Evolutionary conservation across 441 rosid genomes (phyloP).

Genomic region (Croton laevigatus): DNA sequence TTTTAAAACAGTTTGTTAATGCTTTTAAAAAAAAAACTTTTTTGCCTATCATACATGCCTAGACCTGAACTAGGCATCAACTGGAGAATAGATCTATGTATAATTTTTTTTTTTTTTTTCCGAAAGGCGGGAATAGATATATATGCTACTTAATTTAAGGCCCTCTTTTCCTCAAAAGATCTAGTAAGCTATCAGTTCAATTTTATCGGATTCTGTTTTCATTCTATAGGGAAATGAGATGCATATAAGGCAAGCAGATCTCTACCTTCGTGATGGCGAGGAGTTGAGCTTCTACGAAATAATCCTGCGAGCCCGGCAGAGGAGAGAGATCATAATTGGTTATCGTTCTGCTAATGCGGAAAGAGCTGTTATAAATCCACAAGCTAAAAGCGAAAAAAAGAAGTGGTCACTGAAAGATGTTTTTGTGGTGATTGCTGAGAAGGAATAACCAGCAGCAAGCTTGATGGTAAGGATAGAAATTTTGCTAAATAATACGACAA

Average conservation of each 20-base stretch:
- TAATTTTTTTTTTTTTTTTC: too few species aligned
- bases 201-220: background rate
- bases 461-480: background rate
- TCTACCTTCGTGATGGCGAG: slow-evolving; percentile 57
- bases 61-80: too few species aligned
- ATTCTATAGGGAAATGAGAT: slow-evolving; percentile 60
- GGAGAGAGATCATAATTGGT: slow-evolving; percentile 69
- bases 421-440: slow-evolving; percentile 58
- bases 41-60: too few species aligned
- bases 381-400: slow-evolving; percentile 42
- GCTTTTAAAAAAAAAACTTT: too few species aligned
- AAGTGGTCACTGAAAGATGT: slow-evolving; percentile 54
- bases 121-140: too few species aligned
- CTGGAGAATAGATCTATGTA: too few species aligned
- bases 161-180: background rate
- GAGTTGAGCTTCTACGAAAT: slow-evolving; percentile 65
- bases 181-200: background rate
- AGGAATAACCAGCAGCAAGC: slow-evolving; percentile 34
- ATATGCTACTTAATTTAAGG: background rate
- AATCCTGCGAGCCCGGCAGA: slow-evolving; percentile 48
- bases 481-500: too few species aligned
- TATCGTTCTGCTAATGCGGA: slow-evolving; percentile 50
- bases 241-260: slow-evolving; percentile 63
- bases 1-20: too few species aligned
- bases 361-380: slow-evolving; percentile 63